Conservation (phyloP, 1,284 basidiomycete species). For the Cryptococcus sp. region DNA sequence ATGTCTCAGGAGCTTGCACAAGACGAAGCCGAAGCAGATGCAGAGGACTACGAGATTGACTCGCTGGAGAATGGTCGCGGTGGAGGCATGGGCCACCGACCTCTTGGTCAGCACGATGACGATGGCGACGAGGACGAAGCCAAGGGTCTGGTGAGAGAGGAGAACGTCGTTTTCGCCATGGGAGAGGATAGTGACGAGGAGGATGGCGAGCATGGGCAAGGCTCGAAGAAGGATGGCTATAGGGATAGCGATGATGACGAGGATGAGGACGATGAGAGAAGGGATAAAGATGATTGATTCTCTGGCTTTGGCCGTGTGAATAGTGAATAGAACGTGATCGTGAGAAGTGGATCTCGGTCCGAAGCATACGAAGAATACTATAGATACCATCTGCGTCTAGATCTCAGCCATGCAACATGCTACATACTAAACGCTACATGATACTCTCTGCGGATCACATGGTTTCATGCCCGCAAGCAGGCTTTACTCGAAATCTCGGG, state of each 20-base stretch:
- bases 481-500: no score
- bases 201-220: slow-evolving; percentile 23
- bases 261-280: slow-evolving; percentile 2
- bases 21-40: slow-evolving; percentile 88
- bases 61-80: slow-evolving; percentile 58
- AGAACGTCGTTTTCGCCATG: slow-evolving; percentile 87
- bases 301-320: no score
- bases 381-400: no score
- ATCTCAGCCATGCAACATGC: no score
- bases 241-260: slow-evolving; percentile 26
- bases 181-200: slow-evolving; percentile 69
- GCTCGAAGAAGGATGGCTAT: slow-evolving; percentile 24
- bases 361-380: no score
- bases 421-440: no score
- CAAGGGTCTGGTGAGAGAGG: slow-evolving; percentile 57
- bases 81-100: slow-evolving; percentile 21
- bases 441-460: no score
- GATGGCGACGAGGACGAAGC: slow-evolving; percentile 54
- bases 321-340: no score
- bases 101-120: slow-evolving; percentile 57
- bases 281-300: slow-evolving; percentile 3
- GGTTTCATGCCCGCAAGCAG: no score
- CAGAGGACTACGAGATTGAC: slow-evolving; percentile 89
- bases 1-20: slow-evolving; percentile 59
- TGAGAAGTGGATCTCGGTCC: no score